A percentile compares a stretch with the other conserved stretches of the same genome.
These are phyloP conservation scores for Neonectria hederae DNA, from an alignment of 2,329 filamentous ascomycete species.

Conservation along the genomic window DNA sequence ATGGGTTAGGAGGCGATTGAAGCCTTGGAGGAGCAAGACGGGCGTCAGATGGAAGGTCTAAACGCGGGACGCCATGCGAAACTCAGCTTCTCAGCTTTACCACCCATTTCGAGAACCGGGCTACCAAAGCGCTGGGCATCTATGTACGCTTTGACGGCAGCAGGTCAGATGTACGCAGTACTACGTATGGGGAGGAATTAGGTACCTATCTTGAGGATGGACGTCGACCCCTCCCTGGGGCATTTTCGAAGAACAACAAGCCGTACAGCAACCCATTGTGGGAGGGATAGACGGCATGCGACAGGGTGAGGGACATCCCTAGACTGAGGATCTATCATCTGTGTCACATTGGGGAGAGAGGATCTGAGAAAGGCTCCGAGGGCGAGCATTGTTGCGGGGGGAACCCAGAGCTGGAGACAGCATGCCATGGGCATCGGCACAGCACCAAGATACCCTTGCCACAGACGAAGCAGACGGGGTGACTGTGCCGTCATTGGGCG, in stretches of 20 bases:
- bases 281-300: neutral
- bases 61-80: neutral
- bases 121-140: neutral
- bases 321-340: neutral
- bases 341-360: neutral
- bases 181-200: no score
- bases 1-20: neutral
- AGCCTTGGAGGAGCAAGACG: neutral
- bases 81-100: constrained; percentile 1
- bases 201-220: neutral
- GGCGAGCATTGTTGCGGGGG: neutral
- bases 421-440: neutral
- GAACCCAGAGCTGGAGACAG: neutral
- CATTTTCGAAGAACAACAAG: neutral
- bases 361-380: neutral
- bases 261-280: neutral
- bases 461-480: constrained; percentile 20
- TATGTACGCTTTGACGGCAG: neutral
- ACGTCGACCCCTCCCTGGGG: neutral
- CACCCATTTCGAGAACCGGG: constrained; percentile 1
- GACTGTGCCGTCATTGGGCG: constrained; percentile 28
- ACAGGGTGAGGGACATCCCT: neutral
- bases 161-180: neutral
- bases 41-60: neutral
- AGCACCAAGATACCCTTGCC: constrained; percentile 6